phyloP scores from a whole-genome alignment of 2,329 filamentous ascomycete species.

The Monosporascus sp. region DNA sequence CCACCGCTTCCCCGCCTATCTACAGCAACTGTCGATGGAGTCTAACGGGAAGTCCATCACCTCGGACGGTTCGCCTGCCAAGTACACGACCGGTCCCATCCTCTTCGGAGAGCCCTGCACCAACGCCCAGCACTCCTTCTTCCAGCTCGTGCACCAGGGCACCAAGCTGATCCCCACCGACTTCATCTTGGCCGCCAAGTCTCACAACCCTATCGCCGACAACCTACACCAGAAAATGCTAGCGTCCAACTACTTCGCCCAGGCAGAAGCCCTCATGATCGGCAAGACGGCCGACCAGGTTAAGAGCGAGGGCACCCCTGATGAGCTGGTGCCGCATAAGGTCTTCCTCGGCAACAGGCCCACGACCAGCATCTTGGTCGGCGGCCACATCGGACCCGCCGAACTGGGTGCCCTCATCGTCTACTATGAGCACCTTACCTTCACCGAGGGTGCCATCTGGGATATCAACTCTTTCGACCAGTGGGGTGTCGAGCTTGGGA shows the following conservation, averaged over 20 bases:
- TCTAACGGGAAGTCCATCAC: conserved; percentile 98
- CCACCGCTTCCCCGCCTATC: conserved; percentile 97
- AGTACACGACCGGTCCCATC: conserved; percentile 95
- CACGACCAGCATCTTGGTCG: conserved; percentile 86
- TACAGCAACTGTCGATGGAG: conserved; percentile 99
- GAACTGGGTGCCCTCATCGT: conserved; percentile 93
- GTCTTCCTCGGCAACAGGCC: conserved; percentile 97
- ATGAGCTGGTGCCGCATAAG: conserved; percentile 90
- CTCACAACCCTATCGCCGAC: conserved; percentile 89
- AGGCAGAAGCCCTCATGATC: conserved; percentile 86
- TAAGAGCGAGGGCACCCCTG: conserved; percentile 66
- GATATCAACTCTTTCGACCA: conserved; percentile 99
- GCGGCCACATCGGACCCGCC: conserved; percentile 87
- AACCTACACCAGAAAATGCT: conserved; percentile 97
- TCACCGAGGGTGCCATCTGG: conserved; percentile 96
- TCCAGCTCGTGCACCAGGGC: conserved; percentile 97
- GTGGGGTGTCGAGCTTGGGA: conserved; percentile 98
- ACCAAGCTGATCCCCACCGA: conserved; percentile 98
- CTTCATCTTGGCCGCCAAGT: conserved; percentile 94
- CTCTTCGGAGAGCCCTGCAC: conserved; percentile 97
- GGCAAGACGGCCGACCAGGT: conserved; percentile 81
- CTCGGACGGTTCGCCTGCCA: conserved; percentile 79
- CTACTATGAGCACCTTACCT: conserved; percentile 98
- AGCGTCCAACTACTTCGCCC: conserved; percentile 85
- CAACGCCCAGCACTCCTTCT: conserved; percentile 99